phyloP scores from a whole-genome alignment of 768 basidiomycete species.

The Lactifluus echinatus region DNA sequence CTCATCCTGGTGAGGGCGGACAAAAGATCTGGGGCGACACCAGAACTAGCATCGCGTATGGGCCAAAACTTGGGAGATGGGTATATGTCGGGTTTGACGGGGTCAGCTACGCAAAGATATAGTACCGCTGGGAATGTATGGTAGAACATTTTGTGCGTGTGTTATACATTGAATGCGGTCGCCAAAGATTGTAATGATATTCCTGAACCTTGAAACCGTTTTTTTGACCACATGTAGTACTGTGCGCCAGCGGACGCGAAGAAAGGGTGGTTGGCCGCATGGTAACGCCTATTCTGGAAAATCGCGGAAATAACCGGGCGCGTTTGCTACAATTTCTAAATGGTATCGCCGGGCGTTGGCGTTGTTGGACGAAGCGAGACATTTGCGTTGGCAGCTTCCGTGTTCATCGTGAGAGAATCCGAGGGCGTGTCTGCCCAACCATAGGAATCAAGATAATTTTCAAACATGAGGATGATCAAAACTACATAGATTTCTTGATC shows the following conservation, averaged over 20 bases:
- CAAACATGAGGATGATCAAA: too few species aligned
- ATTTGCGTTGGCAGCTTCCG: neutral
- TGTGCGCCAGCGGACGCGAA: neutral
- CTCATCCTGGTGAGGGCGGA: neutral
- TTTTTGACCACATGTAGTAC: neutral
- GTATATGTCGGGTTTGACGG: neutral
- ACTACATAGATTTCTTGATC: too few species aligned
- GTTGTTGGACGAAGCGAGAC: neutral
- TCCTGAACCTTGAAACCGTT: neutral
- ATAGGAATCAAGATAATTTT: neutral
- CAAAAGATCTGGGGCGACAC: neutral
- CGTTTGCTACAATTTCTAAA: too few species aligned
- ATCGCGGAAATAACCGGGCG: neutral
- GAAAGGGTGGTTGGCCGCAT: neutral
- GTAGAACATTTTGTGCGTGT: neutral
- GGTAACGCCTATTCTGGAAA: neutral
- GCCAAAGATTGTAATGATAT: neutral
- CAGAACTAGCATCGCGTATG: neutral
- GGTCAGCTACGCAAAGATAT: neutral
- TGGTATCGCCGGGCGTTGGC: neutral
- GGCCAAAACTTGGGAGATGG: neutral
- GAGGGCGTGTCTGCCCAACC: neutral
- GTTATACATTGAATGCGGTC: neutral
- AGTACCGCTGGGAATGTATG: neutral
- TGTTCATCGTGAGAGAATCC: neutral